Evolutionary conservation across 768 basidiomycete genomes (phyloP), one percentile per base, ranked within the genome.

Genomic region (Xerocomus brunneocitrinus): DNA sequence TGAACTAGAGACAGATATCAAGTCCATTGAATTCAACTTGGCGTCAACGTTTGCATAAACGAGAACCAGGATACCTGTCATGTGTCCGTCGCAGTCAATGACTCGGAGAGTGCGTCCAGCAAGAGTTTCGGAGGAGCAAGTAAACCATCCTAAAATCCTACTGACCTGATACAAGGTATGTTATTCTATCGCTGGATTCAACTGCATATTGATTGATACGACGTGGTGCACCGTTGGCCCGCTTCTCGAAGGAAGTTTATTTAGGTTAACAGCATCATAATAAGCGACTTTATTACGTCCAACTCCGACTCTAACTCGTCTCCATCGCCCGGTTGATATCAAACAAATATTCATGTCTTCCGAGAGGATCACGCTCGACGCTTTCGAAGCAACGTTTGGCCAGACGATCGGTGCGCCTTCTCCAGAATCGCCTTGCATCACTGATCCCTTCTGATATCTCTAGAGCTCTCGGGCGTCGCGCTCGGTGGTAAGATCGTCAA

Each of bases 381-480:
- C 71, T 8, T 86, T 83, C 58, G 43, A 68, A 35, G 61, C 75
- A 19, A 65, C 70, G 24, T 85, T 87, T 62, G 69, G 75, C 19
- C 62, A 71, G 3, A 68, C 72, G 8, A 85, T 75, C 53, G 86
- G 87, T 84, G 59, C 52, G 2, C 4, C 27, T 0, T 8, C 27
- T 44, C 16, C 27, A 25, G 14, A 31, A 25, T 35, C 22, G 5
- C 14, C 1, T 22, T 2, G 8, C 4, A 13, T 50, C 2, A 8
- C 9, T 42, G 8, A 25, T 27, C 6, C 32, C 34, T 14, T 19
- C 24, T 43, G 34, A 5, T 34, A 50, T 46, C 49, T 39, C 1
- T 39, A 95, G 97, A 99, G 71, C 78, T 98, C 10, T 97, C 95
- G 30, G 91, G 89, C 56, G 85, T 84, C 16, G 84, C 85, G 0